phyloP scores from a whole-genome alignment of 2,329 filamentous ascomycete genomes.

The Pseudocercospora crystallina region DNA sequence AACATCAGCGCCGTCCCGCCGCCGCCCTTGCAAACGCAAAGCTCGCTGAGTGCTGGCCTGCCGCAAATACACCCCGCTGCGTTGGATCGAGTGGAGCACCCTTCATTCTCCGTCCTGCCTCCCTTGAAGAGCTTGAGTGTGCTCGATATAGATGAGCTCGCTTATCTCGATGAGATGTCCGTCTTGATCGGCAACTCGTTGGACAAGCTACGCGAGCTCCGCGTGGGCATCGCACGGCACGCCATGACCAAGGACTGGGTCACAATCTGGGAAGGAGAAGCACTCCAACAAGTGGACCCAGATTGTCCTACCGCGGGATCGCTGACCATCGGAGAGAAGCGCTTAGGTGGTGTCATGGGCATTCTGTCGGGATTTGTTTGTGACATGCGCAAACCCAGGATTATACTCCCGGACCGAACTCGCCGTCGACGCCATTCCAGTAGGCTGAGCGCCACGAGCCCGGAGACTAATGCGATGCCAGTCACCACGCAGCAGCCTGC shows the following conservation, averaged over 20 bases:
- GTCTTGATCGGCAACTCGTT: slow-evolving; percentile 71
- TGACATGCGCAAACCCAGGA: slow-evolving; percentile 49
- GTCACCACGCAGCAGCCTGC: slow-evolving; percentile 3
- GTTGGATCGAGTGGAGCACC: slow-evolving; percentile 66
- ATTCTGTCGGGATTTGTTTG: slow-evolving; percentile 67
- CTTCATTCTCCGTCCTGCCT: slow-evolving; percentile 75
- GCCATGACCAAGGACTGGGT: slow-evolving; percentile 56
- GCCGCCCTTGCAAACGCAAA: slow-evolving; percentile 8
- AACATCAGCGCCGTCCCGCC: slow-evolving; percentile 24
- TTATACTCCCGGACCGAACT: slow-evolving; percentile 25
- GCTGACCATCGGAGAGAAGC: slow-evolving; percentile 57
- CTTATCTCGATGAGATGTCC: slow-evolving; percentile 80
- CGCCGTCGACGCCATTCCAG: slow-evolving; percentile 10
- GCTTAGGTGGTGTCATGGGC: slow-evolving; percentile 68
- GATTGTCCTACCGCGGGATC: slow-evolving; percentile 52
- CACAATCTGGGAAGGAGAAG: slow-evolving; percentile 62
- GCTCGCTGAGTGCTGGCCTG: slow-evolving; percentile 2
- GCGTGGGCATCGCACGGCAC: slow-evolving; percentile 67
- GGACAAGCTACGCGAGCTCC: slow-evolving; percentile 65
- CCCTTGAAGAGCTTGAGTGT: slow-evolving; percentile 73
- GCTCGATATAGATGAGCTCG: slow-evolving; percentile 77
- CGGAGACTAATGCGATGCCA: slow-evolving; percentile 1
- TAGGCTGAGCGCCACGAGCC: slow-evolving; percentile 2
- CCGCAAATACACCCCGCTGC: slow-evolving; percentile 28
- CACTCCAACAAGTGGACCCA: slow-evolving; percentile 64